These are phyloP conservation scores for Plasmodium adleri DNA, from an alignment of 169 alveolate genomes.

Conservation along the genomic window DNA sequence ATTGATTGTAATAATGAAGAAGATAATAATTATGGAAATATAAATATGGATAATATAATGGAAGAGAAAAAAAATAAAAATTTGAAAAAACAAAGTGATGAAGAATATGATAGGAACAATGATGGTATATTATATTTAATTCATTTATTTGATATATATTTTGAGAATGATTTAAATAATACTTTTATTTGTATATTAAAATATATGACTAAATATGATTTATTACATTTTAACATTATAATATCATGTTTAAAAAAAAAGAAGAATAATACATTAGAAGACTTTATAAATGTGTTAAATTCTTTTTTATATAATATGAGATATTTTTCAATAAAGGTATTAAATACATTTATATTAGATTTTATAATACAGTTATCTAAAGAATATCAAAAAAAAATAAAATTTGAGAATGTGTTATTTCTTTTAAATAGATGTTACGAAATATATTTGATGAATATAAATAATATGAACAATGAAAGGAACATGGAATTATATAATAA, in stretches of 20 bases:
- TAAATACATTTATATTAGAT: conserved; percentile 56
- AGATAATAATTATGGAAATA: neutral
- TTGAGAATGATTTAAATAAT: conserved; percentile 24
- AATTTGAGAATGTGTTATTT: conserved; percentile 32
- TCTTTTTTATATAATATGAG: conserved; percentile 53
- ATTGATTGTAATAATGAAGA: neutral
- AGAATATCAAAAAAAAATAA: conserved; percentile 19
- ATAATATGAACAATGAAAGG: neutral
- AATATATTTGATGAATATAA: conserved; percentile 26
- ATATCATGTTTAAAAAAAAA: conserved; percentile 37
- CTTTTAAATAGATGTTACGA: conserved; percentile 54
- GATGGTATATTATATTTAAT: conserved; percentile 47
- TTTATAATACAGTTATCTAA: conserved; percentile 45
- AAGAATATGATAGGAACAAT: conserved; percentile 50
- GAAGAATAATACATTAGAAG: conserved; percentile 54
- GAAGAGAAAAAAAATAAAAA: neutral
- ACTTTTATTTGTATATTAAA: conserved; percentile 21
- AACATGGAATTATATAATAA: too few relatives aligned
- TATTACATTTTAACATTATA: conserved; percentile 20
- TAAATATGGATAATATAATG: neutral
- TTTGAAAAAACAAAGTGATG: neutral
- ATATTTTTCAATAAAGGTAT: conserved; percentile 45
- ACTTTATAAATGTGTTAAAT: conserved; percentile 23
- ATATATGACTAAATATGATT: conserved; percentile 53
- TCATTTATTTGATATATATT: conserved; percentile 14